phyloP scores from a whole-genome alignment of 2,329 filamentous ascomycete species.

The Nemania sp. region DNA sequence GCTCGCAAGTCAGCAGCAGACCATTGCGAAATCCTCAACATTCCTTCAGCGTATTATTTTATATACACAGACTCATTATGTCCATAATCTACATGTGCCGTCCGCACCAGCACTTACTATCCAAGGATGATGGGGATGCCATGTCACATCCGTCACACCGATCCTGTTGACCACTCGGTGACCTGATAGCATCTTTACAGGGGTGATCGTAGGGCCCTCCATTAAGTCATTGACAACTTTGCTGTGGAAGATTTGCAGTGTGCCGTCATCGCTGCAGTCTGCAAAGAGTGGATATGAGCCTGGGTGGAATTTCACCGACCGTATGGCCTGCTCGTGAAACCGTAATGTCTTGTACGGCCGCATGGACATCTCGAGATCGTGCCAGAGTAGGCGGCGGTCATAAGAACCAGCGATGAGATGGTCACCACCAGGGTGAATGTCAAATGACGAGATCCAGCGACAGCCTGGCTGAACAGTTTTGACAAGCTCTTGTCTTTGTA shows the following conservation, averaged over 20 bases:
- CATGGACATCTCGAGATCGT: slow-evolving; percentile 89
- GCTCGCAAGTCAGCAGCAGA: not conserved
- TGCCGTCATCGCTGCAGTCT: slow-evolving; percentile 92
- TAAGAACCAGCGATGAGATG: slow-evolving; percentile 95
- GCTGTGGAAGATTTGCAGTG: slow-evolving; percentile 93
- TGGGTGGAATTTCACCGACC: slow-evolving; percentile 80
- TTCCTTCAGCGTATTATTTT: slow-evolving; percentile 10
- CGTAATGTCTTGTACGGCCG: slow-evolving; percentile 95
- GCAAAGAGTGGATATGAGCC: slow-evolving; percentile 81
- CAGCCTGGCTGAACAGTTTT: slow-evolving; percentile 94
- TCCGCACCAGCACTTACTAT: slow-evolving; percentile 92
- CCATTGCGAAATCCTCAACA: slow-evolving; percentile 7
- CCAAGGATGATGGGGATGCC: slow-evolving; percentile 95
- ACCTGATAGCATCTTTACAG: slow-evolving; percentile 88
- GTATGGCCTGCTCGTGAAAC: slow-evolving; percentile 91
- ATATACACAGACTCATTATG: slow-evolving; percentile 44
- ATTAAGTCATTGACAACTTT: slow-evolving; percentile 93
- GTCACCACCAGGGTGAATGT: slow-evolving; percentile 89
- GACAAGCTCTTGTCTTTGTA: slow-evolving; percentile 86
- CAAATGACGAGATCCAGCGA: slow-evolving; percentile 89
- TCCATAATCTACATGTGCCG: slow-evolving; percentile 90
- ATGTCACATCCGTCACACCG: slow-evolving; percentile 91
- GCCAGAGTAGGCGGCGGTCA: slow-evolving; percentile 91
- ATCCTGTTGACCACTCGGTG: slow-evolving; percentile 85
- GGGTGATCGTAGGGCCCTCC: slow-evolving; percentile 95